These are phyloP conservation scores for Podospora pseudocomata DNA, from an alignment of 495 filamentous ascomycete species.

Conservation along the genomic window DNA sequence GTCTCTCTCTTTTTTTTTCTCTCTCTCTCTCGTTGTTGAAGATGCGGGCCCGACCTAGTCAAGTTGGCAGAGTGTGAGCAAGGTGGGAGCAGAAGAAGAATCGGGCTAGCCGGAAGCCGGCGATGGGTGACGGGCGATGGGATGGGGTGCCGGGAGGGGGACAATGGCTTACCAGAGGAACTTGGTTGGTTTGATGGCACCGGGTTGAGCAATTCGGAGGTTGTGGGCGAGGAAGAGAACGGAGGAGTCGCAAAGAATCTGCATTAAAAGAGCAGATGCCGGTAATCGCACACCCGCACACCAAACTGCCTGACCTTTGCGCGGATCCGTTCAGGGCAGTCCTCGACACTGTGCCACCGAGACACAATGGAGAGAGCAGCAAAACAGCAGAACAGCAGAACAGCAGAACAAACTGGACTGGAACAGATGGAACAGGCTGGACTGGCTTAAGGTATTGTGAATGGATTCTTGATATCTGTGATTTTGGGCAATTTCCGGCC, in stretches of 20 bases:
- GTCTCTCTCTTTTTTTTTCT: neutral
- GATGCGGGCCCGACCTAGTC: slow-evolving; percentile 11
- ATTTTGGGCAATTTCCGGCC: slow-evolving; percentile 1
- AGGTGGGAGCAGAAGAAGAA: slow-evolving; percentile 11
- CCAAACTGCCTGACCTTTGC: slow-evolving; percentile 16
- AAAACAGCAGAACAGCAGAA: neutral
- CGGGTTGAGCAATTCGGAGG: slow-evolving; percentile 32
- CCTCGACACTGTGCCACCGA: slow-evolving; percentile 26
- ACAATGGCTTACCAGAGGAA: slow-evolving; percentile 28
- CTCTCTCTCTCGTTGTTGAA: slow-evolving; percentile 8
- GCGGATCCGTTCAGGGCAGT: slow-evolving; percentile 1
- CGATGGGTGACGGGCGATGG: slow-evolving; percentile 7
- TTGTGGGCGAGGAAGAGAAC: slow-evolving; percentile 30
- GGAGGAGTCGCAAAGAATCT: slow-evolving; percentile 34
- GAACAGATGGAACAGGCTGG: no score
- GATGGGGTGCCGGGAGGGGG: slow-evolving; percentile 1
- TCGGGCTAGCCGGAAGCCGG: slow-evolving; percentile 12
- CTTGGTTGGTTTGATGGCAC: slow-evolving; percentile 27
- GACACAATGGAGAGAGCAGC: slow-evolving; percentile 4
- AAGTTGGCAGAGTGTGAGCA: slow-evolving; percentile 19
- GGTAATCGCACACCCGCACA: slow-evolving; percentile 33
- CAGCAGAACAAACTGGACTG: neutral
- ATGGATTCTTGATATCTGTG: neutral
- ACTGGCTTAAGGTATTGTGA: no score
- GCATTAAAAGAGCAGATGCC: slow-evolving; percentile 32